These are phyloP conservation scores for Verticillium isaacii DNA, from an alignment of 2,329 filamentous ascomycete genomes.

Conservation along the genomic window DNA sequence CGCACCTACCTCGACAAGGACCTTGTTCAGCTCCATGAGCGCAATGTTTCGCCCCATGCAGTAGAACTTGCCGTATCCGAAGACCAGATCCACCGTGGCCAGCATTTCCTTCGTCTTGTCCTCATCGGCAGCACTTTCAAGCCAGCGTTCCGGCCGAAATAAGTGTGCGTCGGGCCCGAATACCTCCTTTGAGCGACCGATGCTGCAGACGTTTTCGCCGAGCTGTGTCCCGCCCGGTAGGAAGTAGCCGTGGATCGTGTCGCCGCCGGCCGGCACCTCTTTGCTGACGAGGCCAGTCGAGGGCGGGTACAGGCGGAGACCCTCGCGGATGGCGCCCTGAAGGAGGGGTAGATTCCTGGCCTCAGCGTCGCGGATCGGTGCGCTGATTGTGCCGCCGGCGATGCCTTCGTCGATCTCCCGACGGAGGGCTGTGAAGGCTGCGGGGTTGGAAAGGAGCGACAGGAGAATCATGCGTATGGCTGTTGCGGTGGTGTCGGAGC, in stretches of 20 bases:
- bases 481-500: too few relatives aligned
- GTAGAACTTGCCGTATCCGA: slow-evolving; percentile 31
- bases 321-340: slow-evolving; percentile 46
- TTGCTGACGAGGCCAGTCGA: slow-evolving; percentile 31
- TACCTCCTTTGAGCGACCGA: slow-evolving; percentile 16
- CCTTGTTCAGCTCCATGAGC: slow-evolving; percentile 28
- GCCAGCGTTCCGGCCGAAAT: slow-evolving; percentile 12
- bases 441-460: too few relatives aligned
- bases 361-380: too few relatives aligned
- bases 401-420: too few relatives aligned
- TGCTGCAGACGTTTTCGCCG: slow-evolving; percentile 26
- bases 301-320: slow-evolving; percentile 32
- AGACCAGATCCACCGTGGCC: slow-evolving; percentile 30
- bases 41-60: slow-evolving; percentile 33
- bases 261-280: slow-evolving; percentile 29
- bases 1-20: slow-evolving; percentile 17
- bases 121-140: slow-evolving; percentile 19
- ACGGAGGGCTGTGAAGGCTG: too few relatives aligned
- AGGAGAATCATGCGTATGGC: too few relatives aligned
- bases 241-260: slow-evolving; percentile 25
- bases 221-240: slow-evolving; percentile 27
- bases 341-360: slow-evolving; percentile 31
- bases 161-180: slow-evolving; percentile 7
- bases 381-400: too few relatives aligned
- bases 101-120: slow-evolving; percentile 28